Evolutionary conservation across 2,329 filamentous ascomycete genomes (phyloP).

Genomic region (Claviceps purpurea): DNA sequence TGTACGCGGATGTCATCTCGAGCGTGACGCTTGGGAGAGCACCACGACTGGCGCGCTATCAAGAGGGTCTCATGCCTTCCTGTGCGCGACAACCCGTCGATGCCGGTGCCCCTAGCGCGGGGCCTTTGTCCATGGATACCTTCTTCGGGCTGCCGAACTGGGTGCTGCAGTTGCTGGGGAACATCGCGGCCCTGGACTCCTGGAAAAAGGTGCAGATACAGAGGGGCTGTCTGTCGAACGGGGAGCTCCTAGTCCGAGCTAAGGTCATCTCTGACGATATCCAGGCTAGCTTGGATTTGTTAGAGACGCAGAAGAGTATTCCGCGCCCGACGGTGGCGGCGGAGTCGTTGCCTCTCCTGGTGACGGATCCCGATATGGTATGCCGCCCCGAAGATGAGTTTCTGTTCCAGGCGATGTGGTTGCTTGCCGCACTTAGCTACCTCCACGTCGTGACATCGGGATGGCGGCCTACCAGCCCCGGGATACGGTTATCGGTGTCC

Average conservation of each 20-base stretch:
- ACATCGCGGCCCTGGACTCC: slow-evolving; percentile 37
- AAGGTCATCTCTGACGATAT: slow-evolving; percentile 26
- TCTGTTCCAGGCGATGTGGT: slow-evolving; percentile 29
- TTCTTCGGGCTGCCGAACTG: slow-evolving; percentile 45
- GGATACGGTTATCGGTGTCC: slow-evolving; percentile 23
- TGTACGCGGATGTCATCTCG: slow-evolving; percentile 37
- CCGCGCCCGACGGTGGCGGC: not conserved
- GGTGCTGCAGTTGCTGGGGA: slow-evolving; percentile 39
- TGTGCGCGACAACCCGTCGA: slow-evolving; percentile 11
- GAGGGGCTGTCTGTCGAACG: slow-evolving; percentile 29
- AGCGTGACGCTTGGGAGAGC: slow-evolving; percentile 30
- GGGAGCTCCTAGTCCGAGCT: slow-evolving; percentile 32
- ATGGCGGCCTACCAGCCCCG: slow-evolving; percentile 33
- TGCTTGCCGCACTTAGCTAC: slow-evolving; percentile 33
- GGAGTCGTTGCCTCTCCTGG: slow-evolving; percentile 4
- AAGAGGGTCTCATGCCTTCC: slow-evolving; percentile 24
- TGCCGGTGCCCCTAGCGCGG: slow-evolving; percentile 11
- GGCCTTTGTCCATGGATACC: slow-evolving; percentile 31
- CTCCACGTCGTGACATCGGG: slow-evolving; percentile 35
- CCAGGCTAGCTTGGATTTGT: slow-evolving; percentile 16
- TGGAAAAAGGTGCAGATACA: slow-evolving; percentile 38
- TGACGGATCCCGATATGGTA: slow-evolving; percentile 8
- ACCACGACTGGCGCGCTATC: slow-evolving; percentile 30
- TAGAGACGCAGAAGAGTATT: slow-evolving; percentile 13
- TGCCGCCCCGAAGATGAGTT: slow-evolving; percentile 13